phyloP scores from a whole-genome alignment of 2,329 filamentous ascomycete genomes.

The Colletotrichum lindemuthianum region DNA sequence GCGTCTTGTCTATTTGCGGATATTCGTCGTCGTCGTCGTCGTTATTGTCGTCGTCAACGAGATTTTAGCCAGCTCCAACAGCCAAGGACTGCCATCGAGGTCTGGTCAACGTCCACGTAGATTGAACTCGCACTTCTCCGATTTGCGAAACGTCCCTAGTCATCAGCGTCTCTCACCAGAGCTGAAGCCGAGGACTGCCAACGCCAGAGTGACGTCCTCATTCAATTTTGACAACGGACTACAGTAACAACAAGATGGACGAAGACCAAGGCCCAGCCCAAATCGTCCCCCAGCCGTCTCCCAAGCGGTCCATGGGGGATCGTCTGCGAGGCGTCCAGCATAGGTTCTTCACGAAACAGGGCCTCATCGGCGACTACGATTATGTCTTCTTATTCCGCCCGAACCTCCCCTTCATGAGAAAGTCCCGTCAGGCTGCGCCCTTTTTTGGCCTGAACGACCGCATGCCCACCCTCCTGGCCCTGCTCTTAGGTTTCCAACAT shows the following conservation, averaged over 20 bases:
- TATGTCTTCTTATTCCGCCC: slow-evolving; percentile 88
- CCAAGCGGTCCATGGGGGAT: slow-evolving; percentile 46
- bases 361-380: slow-evolving; percentile 87
- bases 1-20: slow-evolving; percentile 8
- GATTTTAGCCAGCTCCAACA: no score
- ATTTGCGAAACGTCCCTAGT: no score
- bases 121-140: no score
- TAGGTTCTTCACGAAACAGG: slow-evolving; percentile 69
- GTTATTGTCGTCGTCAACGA: no score
- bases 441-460: slow-evolving; percentile 86
- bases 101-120: neutral
- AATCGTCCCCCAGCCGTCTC: slow-evolving; percentile 54
- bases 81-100: no score
- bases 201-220: neutral
- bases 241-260: slow-evolving; percentile 55
- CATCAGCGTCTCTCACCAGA: no score
- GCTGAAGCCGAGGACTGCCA: no score
- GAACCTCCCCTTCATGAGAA: slow-evolving; percentile 84
- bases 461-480: slow-evolving; percentile 78
- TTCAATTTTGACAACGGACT: neutral
- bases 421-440: slow-evolving; percentile 66
- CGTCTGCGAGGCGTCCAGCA: slow-evolving; percentile 47
- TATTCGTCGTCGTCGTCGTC: slow-evolving; percentile 6
- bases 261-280: slow-evolving; percentile 64
- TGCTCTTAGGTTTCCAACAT: slow-evolving; percentile 83